Base-by-base conservation (phyloP, 306 rosid species). In the Leucaena leucocephala region DNA sequence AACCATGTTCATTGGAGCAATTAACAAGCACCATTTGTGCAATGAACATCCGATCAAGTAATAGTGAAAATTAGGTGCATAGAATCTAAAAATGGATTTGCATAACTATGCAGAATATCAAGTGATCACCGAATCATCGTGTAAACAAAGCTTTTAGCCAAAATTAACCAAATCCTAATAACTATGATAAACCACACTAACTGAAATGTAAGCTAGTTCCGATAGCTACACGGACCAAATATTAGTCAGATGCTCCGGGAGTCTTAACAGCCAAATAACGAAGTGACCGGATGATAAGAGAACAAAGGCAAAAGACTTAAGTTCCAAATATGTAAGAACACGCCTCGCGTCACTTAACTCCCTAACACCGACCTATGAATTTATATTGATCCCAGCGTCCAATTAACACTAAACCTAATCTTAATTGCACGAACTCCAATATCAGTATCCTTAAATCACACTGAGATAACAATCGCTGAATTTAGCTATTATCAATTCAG, bases 1-100 rank as follows among this genome's bases (percentile, higher is more conserved):
- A 72, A 67, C 35, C 43, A 22, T n/a, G 69, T 78, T 12, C 74
- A 22, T 78, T 49, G 6, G 67, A 70, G 81, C 78, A 69, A 46
- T 58, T 58, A 13, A 42, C 73, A 74, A 73, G 63, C 76, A 78
- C 39, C 58, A 46, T 27, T 10, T 8, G 63, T 15, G 42, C 46
- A 44, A 72, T 27, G 74, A 71, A 9, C 77, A 71, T 71, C 62
- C 27, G 39, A 19, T 71, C 46, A 13, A 68, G 55, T 68, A 7
- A 36, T 4, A 75, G 33, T 14, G 15, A 21, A 9, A 61, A 69
- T 45, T 11, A 48, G 15, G 14, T 27, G 52, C 71, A 68, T 19
- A 19, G 7, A 71, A 70, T 45, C 59, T 27, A 11, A 68, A 68
- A 69, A 68, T 9, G 8, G 50, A 76, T 59, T 57, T 12, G 33